Base-by-base conservation (phyloP, 768 basidiomycete genomes). In the Xerocomellus chrysenteron region DNA sequence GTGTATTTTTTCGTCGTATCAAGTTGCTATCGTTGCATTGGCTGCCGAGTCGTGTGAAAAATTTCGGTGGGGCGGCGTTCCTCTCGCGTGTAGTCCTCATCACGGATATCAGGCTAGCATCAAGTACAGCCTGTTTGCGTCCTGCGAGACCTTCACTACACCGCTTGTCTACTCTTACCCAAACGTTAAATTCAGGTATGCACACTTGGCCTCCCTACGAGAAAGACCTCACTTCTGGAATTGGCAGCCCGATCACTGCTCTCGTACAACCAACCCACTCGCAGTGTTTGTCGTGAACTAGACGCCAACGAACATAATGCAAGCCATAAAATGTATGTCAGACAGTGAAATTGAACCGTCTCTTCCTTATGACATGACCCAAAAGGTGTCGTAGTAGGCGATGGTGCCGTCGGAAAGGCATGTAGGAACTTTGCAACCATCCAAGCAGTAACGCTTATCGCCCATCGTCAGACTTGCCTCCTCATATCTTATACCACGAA, bases 401-500 rank as follows among this genome's bases (percentile, higher is more conserved):
- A 98, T 80, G 95, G 95, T 84, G 95, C 95, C 56, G 95, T 97
- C 65, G 95, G 95, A 73, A 98, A 97, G 90, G 94, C 87, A 65
- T 68, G 84, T 75, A 44, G 52, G 36, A 54, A 53, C 33, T 55
- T 47, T 26, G 40, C 51, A 51, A 42, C 53, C 47, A 12, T 30
- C 30, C 35, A 55, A 45, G 35, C 30, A 50, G 45, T 24, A 41
- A 32, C 16, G 3, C 60, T 70, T 44, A 70, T 57, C 59, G 43
- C 50, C 47, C 24, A 2, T 36, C 47, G 36, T 33, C 68, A 98
- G 97, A 98, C 97, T 52, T 99, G 97, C 76, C 86, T 99, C 57
- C 83, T 99, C 68, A 99, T 99, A 72, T 98, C 96, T 50, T 99
- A 99, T 79, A 99, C 97, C 64, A 99, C 97, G 63, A 95, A 96